Evolutionary conservation across 208 protist genomes (phyloP), one percentile per base, ranked within the genome.

Genomic region (Wallacemonas sp.): DNA sequence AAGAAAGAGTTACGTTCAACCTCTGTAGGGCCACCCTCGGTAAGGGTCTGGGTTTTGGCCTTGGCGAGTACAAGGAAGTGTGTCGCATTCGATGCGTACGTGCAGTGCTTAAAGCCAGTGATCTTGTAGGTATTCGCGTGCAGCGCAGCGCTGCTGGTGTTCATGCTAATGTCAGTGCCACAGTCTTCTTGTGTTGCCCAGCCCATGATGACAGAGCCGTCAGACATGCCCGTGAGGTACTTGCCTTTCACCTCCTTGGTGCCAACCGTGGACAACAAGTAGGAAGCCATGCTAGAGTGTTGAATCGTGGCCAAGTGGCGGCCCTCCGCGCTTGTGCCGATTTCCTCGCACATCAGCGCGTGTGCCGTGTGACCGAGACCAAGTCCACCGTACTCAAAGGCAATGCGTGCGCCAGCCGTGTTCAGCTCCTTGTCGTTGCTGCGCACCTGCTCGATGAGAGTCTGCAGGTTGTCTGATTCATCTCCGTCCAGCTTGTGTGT

Each of bases 131-230:
- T 55, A 6, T 66, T 77, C 41, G 65, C 60, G 21, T 84, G 66
- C n/a, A 71, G 26, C 46, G 52, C 21, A 34, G 85, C 67, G 52
- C 76, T 59, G 1, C 82, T 65, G 15, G 62, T 72, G 67, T 87
- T 95, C 90, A 95, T 95, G 71, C 90, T 93, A 44, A 91, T 75
- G 42, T 95, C 90, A 33, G 68, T 87, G 36, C 83, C 86, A 45
- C 74, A 81, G 8, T 73, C 75, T 33, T 89, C 80, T 62, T 87
- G 79, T 24, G 78, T 59, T 1, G 90, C 90, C 87, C 90, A 95
- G 1, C 82, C 80, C 81, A 95, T 90, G 64, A 73, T 78, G 8
- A 89, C 62, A 3, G 38, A 81, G 15, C 83, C 90, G 63, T 95
- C 90, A 21, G 90, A 95, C 86, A 95, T 95, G 10, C 72, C 73